Evolutionary conservation across 805 yeast genomes (phyloP).

Genomic region (Starmerella floricola): DNA sequence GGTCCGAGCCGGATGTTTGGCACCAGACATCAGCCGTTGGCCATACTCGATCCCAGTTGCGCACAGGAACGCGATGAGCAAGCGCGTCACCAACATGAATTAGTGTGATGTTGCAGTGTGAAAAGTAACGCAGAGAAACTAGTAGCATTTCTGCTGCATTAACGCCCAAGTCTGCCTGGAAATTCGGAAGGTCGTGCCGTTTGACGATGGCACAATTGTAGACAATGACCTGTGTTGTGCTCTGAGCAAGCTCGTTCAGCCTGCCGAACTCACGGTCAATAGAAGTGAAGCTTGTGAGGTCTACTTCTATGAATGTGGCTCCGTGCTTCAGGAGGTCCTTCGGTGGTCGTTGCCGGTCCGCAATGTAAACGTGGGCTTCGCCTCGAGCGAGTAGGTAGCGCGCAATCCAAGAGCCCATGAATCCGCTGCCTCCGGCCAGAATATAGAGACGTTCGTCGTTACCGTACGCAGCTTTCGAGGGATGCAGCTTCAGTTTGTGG

Average conservation of each 20-base stretch:
- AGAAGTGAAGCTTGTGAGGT: constrained; percentile 11
- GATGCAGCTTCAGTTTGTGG: constrained; percentile 9
- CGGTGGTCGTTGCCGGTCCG: constrained; percentile 23
- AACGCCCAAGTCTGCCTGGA: constrained; percentile 26
- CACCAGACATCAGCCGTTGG: constrained; percentile 14
- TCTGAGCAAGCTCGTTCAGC: constrained; percentile 5
- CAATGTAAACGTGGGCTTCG: constrained; percentile 18
- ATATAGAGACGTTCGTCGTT: constrained; percentile 18
- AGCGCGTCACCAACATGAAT: constrained; percentile 23
- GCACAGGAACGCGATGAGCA: constrained; percentile 20
- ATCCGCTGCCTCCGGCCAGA: constrained; percentile 27
- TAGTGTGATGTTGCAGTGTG: constrained; percentile 5
- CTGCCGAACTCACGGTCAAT: constrained; percentile 14
- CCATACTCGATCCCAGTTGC: constrained; percentile 15
- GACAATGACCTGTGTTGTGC: constrained; percentile 13
- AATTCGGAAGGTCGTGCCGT: constrained; percentile 25
- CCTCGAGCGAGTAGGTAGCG: constrained; percentile 25
- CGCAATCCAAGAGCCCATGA: constrained; percentile 27
- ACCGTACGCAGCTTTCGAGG: constrained; percentile 17
- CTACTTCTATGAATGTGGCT: constrained; percentile 13
- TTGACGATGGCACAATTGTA: constrained; percentile 22
- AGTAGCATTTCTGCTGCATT: constrained; percentile 17
- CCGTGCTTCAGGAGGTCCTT: constrained; percentile 23
- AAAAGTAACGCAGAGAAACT: constrained; percentile 13
- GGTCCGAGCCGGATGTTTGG: constrained; percentile 8